Evolutionary conservation across 78 protist genomes (phyloP).

Genomic region (Planoprotostelium fungivorum): DNA sequence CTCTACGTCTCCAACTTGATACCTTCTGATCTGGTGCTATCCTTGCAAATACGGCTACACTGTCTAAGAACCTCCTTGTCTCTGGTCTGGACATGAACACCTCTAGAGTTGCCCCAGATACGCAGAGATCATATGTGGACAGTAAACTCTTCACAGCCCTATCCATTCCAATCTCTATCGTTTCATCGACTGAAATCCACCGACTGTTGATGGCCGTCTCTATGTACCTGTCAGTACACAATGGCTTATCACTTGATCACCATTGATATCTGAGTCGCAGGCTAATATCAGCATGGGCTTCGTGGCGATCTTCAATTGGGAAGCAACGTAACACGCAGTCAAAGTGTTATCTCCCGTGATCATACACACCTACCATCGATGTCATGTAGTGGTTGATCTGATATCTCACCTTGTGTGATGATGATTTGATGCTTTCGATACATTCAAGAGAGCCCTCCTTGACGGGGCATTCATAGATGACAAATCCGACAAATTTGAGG

Average conservation of each 20-base stretch:
- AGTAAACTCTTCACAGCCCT: background rate
- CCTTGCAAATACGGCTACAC: conserved; percentile 76
- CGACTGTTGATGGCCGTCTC: background rate
- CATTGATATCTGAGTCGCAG: background rate
- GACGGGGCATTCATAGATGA: conserved; percentile 78
- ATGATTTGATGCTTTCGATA: conserved; percentile 27
- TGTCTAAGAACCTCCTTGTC: conserved; percentile 9
- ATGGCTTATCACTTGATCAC: background rate
- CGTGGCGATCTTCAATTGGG: conserved; percentile 43
- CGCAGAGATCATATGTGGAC: conserved; percentile 30
- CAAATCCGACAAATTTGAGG: conserved; percentile 90
- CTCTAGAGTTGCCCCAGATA: conserved; percentile 34
- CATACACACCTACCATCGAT: conserved; percentile 67
- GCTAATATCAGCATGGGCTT: background rate
- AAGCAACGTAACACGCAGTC: conserved; percentile 96
- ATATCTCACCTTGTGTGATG: conserved; percentile 63
- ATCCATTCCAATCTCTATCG: background rate
- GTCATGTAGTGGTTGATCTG: background rate
- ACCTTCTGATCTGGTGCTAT: conserved; percentile 85
- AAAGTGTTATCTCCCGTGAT: conserved; percentile 96
- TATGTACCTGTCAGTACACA: background rate
- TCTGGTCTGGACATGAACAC: background rate
- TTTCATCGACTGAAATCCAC: conserved; percentile 24
- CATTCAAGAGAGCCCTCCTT: conserved; percentile 69
- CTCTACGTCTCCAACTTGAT: background rate